phyloP scores from a whole-genome alignment of 768 basidiomycete genomes.

The Cubamyces lactineus region DNA sequence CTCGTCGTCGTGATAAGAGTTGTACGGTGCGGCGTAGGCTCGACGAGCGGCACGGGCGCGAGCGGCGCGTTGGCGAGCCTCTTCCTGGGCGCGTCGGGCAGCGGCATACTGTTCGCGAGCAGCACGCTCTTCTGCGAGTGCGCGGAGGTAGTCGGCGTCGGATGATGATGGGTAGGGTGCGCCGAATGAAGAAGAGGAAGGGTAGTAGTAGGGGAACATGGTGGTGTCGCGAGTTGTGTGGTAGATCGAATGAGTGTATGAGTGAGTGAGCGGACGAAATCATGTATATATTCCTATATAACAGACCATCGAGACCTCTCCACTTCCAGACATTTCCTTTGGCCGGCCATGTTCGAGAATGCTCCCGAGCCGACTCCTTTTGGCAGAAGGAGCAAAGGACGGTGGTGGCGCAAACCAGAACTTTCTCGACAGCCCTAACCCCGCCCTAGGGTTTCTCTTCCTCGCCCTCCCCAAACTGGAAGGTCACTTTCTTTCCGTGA shows the following conservation, averaged over 20 bases:
- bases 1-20: conserved; percentile 30
- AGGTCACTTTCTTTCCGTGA: not conserved
- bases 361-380: not conserved
- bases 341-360: conserved; percentile 8
- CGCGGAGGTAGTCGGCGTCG: conserved; percentile 31
- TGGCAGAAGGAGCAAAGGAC: not conserved
- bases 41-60: conserved; percentile 32
- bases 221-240: not conserved
- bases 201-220: conserved; percentile 23
- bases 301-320: not conserved
- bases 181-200: conserved; percentile 16
- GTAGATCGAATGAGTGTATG: conserved; percentile 3
- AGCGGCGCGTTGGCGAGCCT: conserved; percentile 34
- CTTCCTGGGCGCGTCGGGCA: conserved; percentile 33
- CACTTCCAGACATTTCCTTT: conserved; percentile 11
- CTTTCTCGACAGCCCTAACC: conserved; percentile 16
- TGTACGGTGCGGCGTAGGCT: conserved; percentile 28
- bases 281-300: not conserved
- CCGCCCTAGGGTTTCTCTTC: not conserved
- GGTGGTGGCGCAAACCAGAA: conserved; percentile 5
- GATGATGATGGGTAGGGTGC: conserved; percentile 22
- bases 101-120: conserved; percentile 33
- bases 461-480: not conserved
- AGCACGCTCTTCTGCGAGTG: conserved; percentile 35
- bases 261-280: not conserved